Evolutionary conservation across 2,329 filamentous ascomycete species (phyloP).

Genomic region (Pyrenophora teres): DNA sequence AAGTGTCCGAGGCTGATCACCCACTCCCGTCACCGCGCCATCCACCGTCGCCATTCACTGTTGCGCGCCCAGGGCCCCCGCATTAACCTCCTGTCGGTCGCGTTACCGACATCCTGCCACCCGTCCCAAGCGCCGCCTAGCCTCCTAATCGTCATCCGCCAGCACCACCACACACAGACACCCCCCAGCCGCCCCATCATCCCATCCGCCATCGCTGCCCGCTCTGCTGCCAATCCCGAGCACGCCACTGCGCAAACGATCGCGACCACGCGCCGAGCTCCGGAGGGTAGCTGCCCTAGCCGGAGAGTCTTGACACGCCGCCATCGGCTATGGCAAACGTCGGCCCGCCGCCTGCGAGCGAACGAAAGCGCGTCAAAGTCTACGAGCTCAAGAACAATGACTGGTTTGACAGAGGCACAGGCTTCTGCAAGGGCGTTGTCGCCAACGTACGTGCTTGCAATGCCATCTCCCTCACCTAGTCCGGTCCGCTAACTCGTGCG

Average conservation of each 20-base stretch:
- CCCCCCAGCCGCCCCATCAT: slow-evolving; percentile 16
- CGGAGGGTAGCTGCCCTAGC: slow-evolving; percentile 17
- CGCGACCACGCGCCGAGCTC: slow-evolving; percentile 39
- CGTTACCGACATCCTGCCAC: slow-evolving; percentile 11
- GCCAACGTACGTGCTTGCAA: slow-evolving; percentile 64
- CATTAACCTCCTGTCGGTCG: not conserved
- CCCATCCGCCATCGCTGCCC: slow-evolving; percentile 21
- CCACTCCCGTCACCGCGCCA: slow-evolving; percentile 17
- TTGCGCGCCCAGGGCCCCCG: slow-evolving; percentile 8
- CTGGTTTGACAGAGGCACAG: slow-evolving; percentile 97
- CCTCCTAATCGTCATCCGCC: slow-evolving; percentile 24
- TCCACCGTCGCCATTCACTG: slow-evolving; percentile 8
- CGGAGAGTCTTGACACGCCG: slow-evolving; percentile 35
- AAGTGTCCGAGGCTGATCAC: slow-evolving; percentile 25
- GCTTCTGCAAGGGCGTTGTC: slow-evolving; percentile 84
- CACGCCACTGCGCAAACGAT: slow-evolving; percentile 27
- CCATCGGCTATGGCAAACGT: slow-evolving; percentile 15
- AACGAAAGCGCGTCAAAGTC: slow-evolving; percentile 83
- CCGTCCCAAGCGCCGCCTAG: slow-evolving; percentile 15
- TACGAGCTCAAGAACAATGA: slow-evolving; percentile 98
- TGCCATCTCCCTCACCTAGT: slow-evolving; percentile 12
- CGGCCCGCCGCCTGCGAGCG: slow-evolving; percentile 53
- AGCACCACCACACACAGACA: slow-evolving; percentile 17
- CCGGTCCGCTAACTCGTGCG: slow-evolving; percentile 51
- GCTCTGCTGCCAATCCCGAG: slow-evolving; percentile 16